phyloP scores from a whole-genome alignment of 306 rosid species.

The Lithocarpus polystachyus region DNA sequence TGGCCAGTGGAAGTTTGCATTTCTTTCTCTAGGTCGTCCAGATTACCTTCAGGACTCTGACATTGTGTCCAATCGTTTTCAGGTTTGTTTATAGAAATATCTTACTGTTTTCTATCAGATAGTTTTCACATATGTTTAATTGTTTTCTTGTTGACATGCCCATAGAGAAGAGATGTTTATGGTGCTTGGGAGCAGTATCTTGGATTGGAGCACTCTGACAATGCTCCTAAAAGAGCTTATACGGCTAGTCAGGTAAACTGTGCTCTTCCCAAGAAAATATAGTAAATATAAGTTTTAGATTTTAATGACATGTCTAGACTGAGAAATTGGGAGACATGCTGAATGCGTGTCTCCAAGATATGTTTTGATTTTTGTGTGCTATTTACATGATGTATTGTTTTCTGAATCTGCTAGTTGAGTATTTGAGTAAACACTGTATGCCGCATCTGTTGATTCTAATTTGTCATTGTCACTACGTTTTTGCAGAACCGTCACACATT shows the following conservation, averaged over 20 bases:
- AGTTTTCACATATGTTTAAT: conserved; percentile 8
- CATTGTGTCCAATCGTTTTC: conserved; percentile 73
- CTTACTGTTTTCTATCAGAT: neutral
- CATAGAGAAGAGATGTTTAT: conserved; percentile 84
- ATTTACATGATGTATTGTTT: neutral
- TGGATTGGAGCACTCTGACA: conserved; percentile 90
- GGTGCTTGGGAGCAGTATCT: conserved; percentile 98
- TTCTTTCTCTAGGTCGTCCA: conserved; percentile 84
- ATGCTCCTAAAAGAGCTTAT: conserved; percentile 77
- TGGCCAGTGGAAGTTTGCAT: conserved; percentile 90
- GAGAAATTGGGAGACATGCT: neutral
- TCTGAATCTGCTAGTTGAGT: neutral
- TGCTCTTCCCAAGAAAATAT: neutral
- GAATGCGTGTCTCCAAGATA: neutral
- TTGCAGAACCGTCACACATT: conserved; percentile 82
- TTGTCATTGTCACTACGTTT: conserved; percentile 18
- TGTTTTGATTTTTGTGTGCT: neutral
- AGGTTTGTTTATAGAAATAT: conserved; percentile 42
- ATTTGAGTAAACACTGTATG: neutral
- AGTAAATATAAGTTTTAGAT: neutral
- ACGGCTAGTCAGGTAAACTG: conserved; percentile 67
- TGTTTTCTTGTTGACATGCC: conserved; percentile 18
- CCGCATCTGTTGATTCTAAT: conserved; percentile 7
- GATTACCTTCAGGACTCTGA: conserved; percentile 87
- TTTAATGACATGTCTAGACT: neutral